phyloP scores from a whole-genome alignment of 495 filamentous ascomycete genomes.

The Neurospora tetraspora region DNA sequence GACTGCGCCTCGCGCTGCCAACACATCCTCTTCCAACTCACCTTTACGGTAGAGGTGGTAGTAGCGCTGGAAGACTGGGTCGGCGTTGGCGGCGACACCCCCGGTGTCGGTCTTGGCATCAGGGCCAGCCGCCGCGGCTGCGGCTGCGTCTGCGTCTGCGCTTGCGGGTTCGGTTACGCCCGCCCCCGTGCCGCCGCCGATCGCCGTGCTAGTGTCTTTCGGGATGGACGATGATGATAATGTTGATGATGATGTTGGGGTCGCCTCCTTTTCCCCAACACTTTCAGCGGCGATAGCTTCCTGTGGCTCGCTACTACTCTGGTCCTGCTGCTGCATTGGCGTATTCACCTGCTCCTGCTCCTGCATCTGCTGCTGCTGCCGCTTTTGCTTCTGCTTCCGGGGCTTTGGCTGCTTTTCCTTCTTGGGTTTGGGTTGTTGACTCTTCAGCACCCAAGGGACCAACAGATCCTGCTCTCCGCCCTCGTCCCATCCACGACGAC shows the following conservation, averaged over 20 bases:
- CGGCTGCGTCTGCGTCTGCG: background rate
- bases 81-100: slow-evolving; percentile 12
- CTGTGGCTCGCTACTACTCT: slow-evolving; percentile 1
- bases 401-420: slow-evolving; percentile 7
- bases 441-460: slow-evolving; percentile 84
- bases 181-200: background rate
- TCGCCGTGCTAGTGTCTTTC: slow-evolving; percentile 1
- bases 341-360: background rate
- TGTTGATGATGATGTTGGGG: background rate
- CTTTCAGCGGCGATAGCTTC: slow-evolving; percentile 9
- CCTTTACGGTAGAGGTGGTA: slow-evolving; percentile 87
- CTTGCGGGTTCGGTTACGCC: background rate
- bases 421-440: slow-evolving; percentile 10
- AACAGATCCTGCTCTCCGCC: slow-evolving; percentile 83
- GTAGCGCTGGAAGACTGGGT: slow-evolving; percentile 70
- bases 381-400: slow-evolving; percentile 3
- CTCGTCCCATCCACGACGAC: slow-evolving; percentile 86
- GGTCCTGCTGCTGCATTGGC: background rate
- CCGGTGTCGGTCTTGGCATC: background rate
- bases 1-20: slow-evolving; percentile 62
- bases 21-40: slow-evolving; percentile 77
- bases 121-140: too few species aligned
- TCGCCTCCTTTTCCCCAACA: slow-evolving; percentile 12
- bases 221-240: slow-evolving; percentile 1
- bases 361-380: slow-evolving; percentile 2